A percentile compares a stretch with the other conserved stretches of the same genome.
These are phyloP conservation scores for Gyromitra esculenta DNA, from an alignment of 2,329 filamentous ascomycete species.

Conservation along the genomic window DNA sequence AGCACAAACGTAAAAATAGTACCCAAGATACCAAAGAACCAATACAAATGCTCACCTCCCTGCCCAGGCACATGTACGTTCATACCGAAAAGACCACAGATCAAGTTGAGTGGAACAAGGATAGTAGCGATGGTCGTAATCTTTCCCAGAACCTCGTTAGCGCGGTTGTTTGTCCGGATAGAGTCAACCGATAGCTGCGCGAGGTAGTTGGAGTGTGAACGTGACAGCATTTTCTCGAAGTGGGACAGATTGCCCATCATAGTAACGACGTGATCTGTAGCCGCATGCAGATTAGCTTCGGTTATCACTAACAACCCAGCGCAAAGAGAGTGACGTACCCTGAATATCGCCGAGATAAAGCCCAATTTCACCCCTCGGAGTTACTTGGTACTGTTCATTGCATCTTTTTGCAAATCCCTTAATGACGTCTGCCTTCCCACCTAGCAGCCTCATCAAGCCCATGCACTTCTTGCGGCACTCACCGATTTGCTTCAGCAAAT, in stretches of 20 bases:
- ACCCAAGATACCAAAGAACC: constrained; percentile 75
- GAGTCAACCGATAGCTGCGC: constrained; percentile 68
- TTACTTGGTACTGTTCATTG: constrained; percentile 96
- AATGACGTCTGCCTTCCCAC: constrained; percentile 98
- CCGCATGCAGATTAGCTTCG: constrained; percentile 14
- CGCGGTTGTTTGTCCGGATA: constrained; percentile 78
- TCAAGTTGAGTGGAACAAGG: constrained; percentile 92
- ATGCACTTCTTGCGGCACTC: constrained; percentile 93
- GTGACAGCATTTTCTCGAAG: constrained; percentile 96
- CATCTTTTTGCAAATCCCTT: constrained; percentile 98
- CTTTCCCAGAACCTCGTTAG: constrained; percentile 90
- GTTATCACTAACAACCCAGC: background rate
- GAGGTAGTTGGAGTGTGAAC: constrained; percentile 94
- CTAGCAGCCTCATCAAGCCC: constrained; percentile 88
- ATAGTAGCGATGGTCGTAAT: constrained; percentile 94
- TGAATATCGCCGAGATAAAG: constrained; percentile 97
- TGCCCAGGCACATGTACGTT: constrained; percentile 79
- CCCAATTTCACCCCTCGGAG: constrained; percentile 93
- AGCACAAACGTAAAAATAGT: constrained; percentile 81
- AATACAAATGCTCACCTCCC: constrained; percentile 62
- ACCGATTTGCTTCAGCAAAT: constrained; percentile 87
- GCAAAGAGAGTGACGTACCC: constrained; percentile 52
- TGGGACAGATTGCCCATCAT: constrained; percentile 98
- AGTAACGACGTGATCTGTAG: constrained; percentile 88
- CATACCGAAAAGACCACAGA: constrained; percentile 88